phyloP scores from a whole-genome alignment of 495 filamentous ascomycete genomes.

The Hypoxylon intermedium region DNA sequence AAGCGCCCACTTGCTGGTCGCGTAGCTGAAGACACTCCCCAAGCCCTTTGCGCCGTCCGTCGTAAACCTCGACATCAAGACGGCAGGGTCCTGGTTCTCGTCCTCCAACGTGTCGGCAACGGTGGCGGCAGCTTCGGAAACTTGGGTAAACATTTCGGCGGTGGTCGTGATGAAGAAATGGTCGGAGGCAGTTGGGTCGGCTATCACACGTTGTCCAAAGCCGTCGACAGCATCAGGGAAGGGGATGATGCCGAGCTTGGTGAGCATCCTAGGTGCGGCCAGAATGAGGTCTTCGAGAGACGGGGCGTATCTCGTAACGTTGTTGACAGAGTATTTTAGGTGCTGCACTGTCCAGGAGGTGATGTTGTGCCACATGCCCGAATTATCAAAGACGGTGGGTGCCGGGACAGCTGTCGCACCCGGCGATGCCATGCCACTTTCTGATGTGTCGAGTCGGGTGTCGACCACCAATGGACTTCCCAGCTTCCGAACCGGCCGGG shows the following conservation, averaged over 20 bases:
- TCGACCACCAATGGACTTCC: conserved; percentile 29
- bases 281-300: conserved; percentile 63
- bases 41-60: conserved; percentile 63
- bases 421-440: conserved; percentile 41
- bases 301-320: conserved; percentile 53
- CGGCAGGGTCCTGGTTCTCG: conserved; percentile 46
- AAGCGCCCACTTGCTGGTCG: conserved; percentile 93
- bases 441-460: background rate
- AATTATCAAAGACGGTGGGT: conserved; percentile 44
- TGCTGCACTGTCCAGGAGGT: conserved; percentile 55
- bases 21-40: conserved; percentile 88
- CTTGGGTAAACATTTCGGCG: conserved; percentile 49
- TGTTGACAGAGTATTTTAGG: conserved; percentile 48
- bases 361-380: conserved; percentile 56
- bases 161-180: conserved; percentile 45
- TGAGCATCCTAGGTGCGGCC: conserved; percentile 68
- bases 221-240: conserved; percentile 69
- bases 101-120: conserved; percentile 36
- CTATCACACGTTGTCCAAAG: conserved; percentile 65
- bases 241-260: conserved; percentile 65
- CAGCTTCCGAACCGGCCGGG: conserved; percentile 20
- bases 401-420: conserved; percentile 35
- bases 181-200: conserved; percentile 60
- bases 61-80: conserved; percentile 55
- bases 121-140: conserved; percentile 43